These are phyloP conservation scores for Globisporangium canariense DNA, from an alignment of 352 stramenopile species.

Conservation along the genomic window DNA sequence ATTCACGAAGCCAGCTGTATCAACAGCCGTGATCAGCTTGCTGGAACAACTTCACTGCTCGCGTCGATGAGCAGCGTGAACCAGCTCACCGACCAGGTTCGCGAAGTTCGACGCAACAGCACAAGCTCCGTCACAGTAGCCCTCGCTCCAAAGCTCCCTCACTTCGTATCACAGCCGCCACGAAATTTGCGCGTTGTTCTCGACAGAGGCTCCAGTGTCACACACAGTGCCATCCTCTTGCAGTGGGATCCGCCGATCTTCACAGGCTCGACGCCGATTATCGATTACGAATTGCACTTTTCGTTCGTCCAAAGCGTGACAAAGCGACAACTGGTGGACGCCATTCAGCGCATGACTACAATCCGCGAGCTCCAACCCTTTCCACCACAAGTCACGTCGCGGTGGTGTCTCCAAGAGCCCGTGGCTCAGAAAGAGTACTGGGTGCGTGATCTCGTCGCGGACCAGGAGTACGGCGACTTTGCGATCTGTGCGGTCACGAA, in stretches of 20 bases:
- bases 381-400: slow-evolving; percentile 28
- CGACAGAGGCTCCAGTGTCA: slow-evolving; percentile 19
- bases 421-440: slow-evolving; percentile 44
- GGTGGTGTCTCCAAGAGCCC: slow-evolving; percentile 53
- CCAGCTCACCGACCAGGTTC: slow-evolving; percentile 23
- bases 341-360: not conserved
- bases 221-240: slow-evolving; percentile 43
- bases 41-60: not conserved
- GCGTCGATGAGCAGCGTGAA: slow-evolving; percentile 16
- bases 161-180: slow-evolving; percentile 64
- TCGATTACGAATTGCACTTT: slow-evolving; percentile 64
- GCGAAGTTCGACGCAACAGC: not conserved
- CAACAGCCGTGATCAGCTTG: not conserved
- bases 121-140: not conserved
- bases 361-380: slow-evolving; percentile 20
- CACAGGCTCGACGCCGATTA: slow-evolving; percentile 56
- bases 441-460: slow-evolving; percentile 33
- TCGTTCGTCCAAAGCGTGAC: slow-evolving; percentile 19
- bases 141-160: slow-evolving; percentile 8
- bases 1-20: slow-evolving; percentile 22
- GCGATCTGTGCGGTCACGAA: slow-evolving; percentile 45
- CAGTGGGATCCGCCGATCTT: slow-evolving; percentile 71
- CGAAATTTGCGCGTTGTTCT: slow-evolving; percentile 42
- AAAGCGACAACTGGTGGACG: slow-evolving; percentile 1
- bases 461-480: slow-evolving; percentile 50